Evolutionary conservation across 2,329 filamentous ascomycete genomes (phyloP), one percentile per base, ranked within the genome.

Genomic region (Pseudogymnoascus sp.): DNA sequence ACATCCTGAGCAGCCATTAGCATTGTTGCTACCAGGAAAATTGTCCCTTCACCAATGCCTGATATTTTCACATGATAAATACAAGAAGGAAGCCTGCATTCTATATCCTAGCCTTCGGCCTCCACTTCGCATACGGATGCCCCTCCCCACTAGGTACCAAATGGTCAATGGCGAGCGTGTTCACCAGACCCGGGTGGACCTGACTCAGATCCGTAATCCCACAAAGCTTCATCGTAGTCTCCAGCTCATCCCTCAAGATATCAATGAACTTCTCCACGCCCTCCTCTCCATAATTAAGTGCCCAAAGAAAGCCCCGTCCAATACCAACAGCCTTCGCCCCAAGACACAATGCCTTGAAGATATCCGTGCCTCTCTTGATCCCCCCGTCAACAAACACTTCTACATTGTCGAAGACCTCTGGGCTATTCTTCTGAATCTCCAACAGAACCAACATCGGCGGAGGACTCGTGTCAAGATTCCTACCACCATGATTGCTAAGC

Each of bases 401-500:
- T 71, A 88, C 77, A 61, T 74, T 74, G 25, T 81, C 78, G 61
- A 89, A 84, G 0, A 89, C 78, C 62, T 83, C 77, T 0, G 86
- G 86, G 43, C 82, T 85, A 66, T 81, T 82, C 67, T 80, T 79
- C 63, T 85, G 84, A 65, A 89, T 77, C 73, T 90, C 86, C 0
- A 89, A 73, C 3, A 89, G 70, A 0, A 84, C 79, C 36, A 88
- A 71, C 31, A 89, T 77, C 0, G 82, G 79, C 0, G 86, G 76
- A 2, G 82, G 79, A 0, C 78, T 76, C 68, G 71, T 83, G 64
- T 84, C 81, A 1, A 80, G 69, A 61, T 75, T 79, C 40, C 88
- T 74, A 0, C 88, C 88, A 1, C 88, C 88, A 71, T 91, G 88
- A 68, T 91, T 91, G 12, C 81, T 84, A 1, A 91, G 77, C 1